Percentiles rank a stretch among this genome's conserved stretches.
Evolutionary conservation across 2,329 filamentous ascomycete genomes (phyloP).

Genomic region (Colletotrichum euphorbiae): DNA sequence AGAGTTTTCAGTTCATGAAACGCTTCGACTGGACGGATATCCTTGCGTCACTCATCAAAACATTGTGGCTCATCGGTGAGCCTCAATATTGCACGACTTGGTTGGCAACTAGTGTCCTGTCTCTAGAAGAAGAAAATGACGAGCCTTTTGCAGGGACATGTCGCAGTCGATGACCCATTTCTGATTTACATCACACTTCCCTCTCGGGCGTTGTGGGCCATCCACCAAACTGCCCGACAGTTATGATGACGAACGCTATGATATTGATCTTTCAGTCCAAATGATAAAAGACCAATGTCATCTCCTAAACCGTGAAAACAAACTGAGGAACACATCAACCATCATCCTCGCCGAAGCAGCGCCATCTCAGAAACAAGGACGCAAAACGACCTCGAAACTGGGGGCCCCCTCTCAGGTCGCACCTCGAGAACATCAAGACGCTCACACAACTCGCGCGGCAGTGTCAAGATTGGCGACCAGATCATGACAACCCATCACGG

Average conservation of each 20-base stretch:
- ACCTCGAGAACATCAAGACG: not conserved
- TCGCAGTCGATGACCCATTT: not conserved
- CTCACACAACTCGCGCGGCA: not conserved
- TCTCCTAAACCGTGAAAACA: not conserved
- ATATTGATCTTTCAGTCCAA: not conserved
- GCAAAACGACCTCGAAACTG: too few relatives aligned
- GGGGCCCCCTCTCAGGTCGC: too few relatives aligned
- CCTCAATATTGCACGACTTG: not conserved
- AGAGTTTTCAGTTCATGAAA: not conserved
- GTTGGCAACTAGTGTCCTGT: not conserved
- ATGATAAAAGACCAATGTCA: not conserved
- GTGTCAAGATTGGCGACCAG: not conserved
- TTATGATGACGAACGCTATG: slow-evolving; percentile 3
- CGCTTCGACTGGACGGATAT: slow-evolving; percentile 6
- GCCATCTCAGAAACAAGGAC: too few relatives aligned
- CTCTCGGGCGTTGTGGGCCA: slow-evolving; percentile 1
- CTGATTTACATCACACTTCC: not conserved
- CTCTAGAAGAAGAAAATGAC: not conserved
- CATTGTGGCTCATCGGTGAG: not conserved
- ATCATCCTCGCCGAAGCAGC: too few relatives aligned
- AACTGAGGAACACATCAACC: not conserved
- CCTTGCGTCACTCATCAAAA: slow-evolving; percentile 7
- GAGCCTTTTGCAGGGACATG: not conserved
- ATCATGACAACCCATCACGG: not conserved
- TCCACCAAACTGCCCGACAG: not conserved